Conservation (phyloP, 75 land plant species). For the Pinus taeda region DNA sequence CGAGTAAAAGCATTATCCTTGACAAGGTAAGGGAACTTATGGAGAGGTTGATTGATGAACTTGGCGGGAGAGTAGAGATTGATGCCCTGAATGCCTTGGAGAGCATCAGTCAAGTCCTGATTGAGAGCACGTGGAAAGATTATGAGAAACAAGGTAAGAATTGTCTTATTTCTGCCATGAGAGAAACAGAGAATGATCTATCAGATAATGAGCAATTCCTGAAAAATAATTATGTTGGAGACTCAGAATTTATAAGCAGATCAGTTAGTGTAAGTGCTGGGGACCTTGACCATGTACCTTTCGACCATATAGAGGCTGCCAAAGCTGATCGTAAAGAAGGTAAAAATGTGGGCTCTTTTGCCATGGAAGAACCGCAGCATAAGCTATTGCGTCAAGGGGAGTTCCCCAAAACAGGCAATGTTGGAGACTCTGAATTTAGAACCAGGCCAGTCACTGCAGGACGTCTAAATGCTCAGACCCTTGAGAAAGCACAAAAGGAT, state of each 20-base stretch:
- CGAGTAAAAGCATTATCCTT: not conserved
- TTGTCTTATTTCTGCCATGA: not conserved
- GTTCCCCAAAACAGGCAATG: not conserved
- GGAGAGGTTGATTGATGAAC: not conserved
- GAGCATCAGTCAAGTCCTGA: constrained; percentile 3
- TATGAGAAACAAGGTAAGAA: not conserved
- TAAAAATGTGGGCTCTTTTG: not conserved
- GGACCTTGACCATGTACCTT: not conserved
- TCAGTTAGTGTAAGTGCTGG: not conserved
- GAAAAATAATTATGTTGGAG: not conserved
- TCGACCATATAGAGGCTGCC: not conserved
- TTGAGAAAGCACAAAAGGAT: not conserved
- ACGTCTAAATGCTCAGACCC: not conserved
- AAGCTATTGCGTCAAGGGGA: not conserved
- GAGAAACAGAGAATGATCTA: not conserved
- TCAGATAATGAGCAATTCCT: constrained; percentile 1
- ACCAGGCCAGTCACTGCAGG: not conserved
- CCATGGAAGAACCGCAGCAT: not conserved
- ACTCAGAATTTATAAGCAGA: not conserved
- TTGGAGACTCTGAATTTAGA: not conserved
- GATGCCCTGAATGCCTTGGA: constrained; percentile 5
- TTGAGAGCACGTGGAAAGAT: not conserved
- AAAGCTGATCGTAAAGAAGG: not conserved
- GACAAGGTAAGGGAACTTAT: constrained; percentile 7
- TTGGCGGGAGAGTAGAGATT: constrained; percentile 6